These are phyloP conservation scores for Hypoxylon sp. DNA, from an alignment of 2,329 filamentous ascomycete species.

Conservation along the genomic window DNA sequence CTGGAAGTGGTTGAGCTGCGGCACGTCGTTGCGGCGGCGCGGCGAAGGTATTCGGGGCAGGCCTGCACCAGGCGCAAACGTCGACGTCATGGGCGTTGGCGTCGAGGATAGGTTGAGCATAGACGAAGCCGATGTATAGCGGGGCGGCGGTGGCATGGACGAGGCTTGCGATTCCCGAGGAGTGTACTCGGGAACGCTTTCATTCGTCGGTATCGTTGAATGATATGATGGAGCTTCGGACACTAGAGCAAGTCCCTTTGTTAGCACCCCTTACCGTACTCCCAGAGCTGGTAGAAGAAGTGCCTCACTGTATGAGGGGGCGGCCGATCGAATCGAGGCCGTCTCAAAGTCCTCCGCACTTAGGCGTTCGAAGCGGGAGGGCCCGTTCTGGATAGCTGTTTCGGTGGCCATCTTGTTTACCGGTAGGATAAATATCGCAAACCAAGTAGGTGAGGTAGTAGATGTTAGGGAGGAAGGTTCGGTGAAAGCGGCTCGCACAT, in stretches of 20 bases:
- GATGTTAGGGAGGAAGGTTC: constrained; percentile 39
- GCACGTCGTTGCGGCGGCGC: constrained; percentile 56
- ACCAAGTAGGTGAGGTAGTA: constrained; percentile 20
- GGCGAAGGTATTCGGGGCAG: constrained; percentile 66
- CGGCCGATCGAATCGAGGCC: constrained; percentile 75
- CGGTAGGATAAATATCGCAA: constrained; percentile 27
- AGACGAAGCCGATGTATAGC: constrained; percentile 43
- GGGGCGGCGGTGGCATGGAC: constrained; percentile 43
- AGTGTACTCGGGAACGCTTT: constrained; percentile 67
- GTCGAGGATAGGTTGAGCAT: constrained; percentile 46
- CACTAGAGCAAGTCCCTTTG: constrained; percentile 56
- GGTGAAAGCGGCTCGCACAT: constrained; percentile 44
- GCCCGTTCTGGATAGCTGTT: constrained; percentile 45
- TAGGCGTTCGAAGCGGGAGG: constrained; percentile 50
- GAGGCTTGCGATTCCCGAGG: constrained; percentile 52
- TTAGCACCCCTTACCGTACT: constrained; percentile 39
- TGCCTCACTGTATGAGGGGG: constrained; percentile 75
- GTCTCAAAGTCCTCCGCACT: constrained; percentile 74
- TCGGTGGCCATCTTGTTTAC: constrained; percentile 51
- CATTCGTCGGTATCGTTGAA: constrained; percentile 65
- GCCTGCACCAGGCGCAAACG: constrained; percentile 58
- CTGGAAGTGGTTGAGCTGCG: constrained; percentile 67
- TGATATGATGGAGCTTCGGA: constrained; percentile 77
- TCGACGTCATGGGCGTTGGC: constrained; percentile 49
- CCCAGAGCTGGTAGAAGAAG: neutral